These are phyloP conservation scores for Prunus salicina DNA, from an alignment of 306 rosid species.

Conservation along the genomic window DNA sequence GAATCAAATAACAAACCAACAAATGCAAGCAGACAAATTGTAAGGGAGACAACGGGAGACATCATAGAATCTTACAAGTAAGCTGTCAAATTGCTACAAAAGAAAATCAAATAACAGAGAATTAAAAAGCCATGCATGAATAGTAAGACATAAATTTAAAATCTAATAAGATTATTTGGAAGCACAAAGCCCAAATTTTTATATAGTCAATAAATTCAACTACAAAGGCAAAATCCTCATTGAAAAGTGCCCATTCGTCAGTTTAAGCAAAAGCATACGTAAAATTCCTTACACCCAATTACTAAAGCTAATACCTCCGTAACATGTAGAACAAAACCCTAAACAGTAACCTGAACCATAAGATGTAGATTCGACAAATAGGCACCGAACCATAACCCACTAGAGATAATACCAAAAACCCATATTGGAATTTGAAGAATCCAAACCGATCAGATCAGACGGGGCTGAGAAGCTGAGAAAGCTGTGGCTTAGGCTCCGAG, in stretches of 20 bases:
- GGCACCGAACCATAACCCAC: constrained; percentile 2
- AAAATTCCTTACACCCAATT: background rate
- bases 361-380: constrained; percentile 16
- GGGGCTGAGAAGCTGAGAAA: constrained; percentile 92
- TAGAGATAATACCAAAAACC: background rate
- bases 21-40: background rate
- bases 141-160: background rate
- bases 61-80: background rate
- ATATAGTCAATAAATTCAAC: background rate
- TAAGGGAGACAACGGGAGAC: background rate
- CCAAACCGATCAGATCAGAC: constrained; percentile 46
- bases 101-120: background rate
- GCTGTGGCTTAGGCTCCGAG: constrained; percentile 85
- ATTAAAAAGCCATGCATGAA: background rate
- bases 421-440: background rate
- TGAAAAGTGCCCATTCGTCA: background rate
- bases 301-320: background rate
- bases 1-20: background rate
- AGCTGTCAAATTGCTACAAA: background rate
- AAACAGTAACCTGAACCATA: background rate
- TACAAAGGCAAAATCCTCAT: background rate
- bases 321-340: background rate
- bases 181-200: background rate
- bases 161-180: background rate
- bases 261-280: constrained; percentile 1